phyloP scores from a whole-genome alignment of 1,284 basidiomycete species.

The Cryptococcus amylolentus region DNA sequence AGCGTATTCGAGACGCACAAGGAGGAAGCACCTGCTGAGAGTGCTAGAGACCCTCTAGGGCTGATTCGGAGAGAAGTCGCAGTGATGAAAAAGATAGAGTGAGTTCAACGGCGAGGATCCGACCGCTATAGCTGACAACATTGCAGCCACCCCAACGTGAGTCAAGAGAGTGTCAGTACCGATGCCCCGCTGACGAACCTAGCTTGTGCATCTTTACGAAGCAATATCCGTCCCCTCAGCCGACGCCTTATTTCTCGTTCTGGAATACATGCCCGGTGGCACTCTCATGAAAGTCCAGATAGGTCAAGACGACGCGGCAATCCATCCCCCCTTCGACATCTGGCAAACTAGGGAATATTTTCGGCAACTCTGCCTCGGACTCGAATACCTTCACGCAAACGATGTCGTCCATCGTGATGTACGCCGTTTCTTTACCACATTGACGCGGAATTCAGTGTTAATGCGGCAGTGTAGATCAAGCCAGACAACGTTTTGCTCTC shows the following conservation, averaged over 20 bases:
- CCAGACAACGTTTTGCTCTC: constrained; percentile 57
- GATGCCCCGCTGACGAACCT: constrained; percentile 30
- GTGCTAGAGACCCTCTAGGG: constrained; percentile 41
- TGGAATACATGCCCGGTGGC: constrained; percentile 55
- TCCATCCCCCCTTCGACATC: constrained; percentile 34
- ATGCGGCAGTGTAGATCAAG: constrained; percentile 45
- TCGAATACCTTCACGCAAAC: constrained; percentile 57
- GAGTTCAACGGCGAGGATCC: constrained; percentile 13
- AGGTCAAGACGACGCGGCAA: constrained; percentile 40
- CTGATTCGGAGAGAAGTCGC: constrained; percentile 50
- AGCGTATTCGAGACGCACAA: not conserved
- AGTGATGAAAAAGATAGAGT: constrained; percentile 53
- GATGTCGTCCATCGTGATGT: constrained; percentile 55
- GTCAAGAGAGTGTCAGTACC: constrained; percentile 5
- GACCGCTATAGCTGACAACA: constrained; percentile 10
- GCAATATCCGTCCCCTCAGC: constrained; percentile 56
- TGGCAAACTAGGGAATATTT: constrained; percentile 51
- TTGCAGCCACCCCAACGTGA: constrained; percentile 47
- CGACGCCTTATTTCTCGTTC: constrained; percentile 56
- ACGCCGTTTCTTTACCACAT: constrained; percentile 10
- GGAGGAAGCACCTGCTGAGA: constrained; percentile 5
- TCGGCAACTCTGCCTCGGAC: constrained; percentile 54
- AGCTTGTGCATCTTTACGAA: constrained; percentile 56
- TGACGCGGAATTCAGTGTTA: not conserved
- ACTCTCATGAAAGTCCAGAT: constrained; percentile 52